These are phyloP conservation scores for Pleoardoris graminearum DNA, from an alignment of 2,329 filamentous ascomycete genomes.

Conservation along the genomic window DNA sequence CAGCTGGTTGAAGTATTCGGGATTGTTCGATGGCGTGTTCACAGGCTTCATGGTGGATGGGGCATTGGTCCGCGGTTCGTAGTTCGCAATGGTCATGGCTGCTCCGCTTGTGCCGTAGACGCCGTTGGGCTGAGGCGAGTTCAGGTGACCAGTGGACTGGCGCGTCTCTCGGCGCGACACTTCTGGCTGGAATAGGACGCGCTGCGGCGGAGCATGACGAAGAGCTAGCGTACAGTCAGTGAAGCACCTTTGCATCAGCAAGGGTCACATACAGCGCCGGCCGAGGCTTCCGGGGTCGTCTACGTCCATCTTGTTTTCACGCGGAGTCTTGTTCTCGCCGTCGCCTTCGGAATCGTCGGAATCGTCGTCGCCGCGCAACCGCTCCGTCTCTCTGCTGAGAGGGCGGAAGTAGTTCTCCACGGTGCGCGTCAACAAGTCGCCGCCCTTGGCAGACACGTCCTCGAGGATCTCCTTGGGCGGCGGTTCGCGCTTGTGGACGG, in stretches of 20 bases:
- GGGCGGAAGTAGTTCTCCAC: slow-evolving; percentile 69
- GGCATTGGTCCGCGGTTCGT: slow-evolving; percentile 67
- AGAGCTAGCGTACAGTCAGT: slow-evolving; percentile 56
- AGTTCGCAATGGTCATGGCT: slow-evolving; percentile 66
- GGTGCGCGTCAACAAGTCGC: slow-evolving; percentile 75
- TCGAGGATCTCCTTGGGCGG: slow-evolving; percentile 88
- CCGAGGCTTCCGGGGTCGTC: slow-evolving; percentile 53
- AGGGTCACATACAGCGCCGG: slow-evolving; percentile 34
- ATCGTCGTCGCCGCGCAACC: slow-evolving; percentile 56
- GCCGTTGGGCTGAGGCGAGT: slow-evolving; percentile 51
- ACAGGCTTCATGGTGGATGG: slow-evolving; percentile 72
- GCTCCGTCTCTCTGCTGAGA: slow-evolving; percentile 54
- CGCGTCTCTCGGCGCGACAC: slow-evolving; percentile 67
- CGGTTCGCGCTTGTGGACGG: slow-evolving; percentile 75
- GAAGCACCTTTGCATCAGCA: background rate
- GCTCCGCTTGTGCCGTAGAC: slow-evolving; percentile 38
- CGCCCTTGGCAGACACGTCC: slow-evolving; percentile 77
- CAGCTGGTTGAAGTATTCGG: slow-evolving; percentile 66
- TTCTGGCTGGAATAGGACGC: slow-evolving; percentile 84
- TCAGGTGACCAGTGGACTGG: slow-evolving; percentile 49
- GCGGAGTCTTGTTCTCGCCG: slow-evolving; percentile 53
- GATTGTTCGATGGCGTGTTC: slow-evolving; percentile 73
- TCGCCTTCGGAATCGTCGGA: slow-evolving; percentile 53
- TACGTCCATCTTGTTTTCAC: slow-evolving; percentile 54
- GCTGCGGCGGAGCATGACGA: slow-evolving; percentile 80